These are phyloP conservation scores for Colletotrichum gigasporum DNA, from an alignment of 2,329 filamentous ascomycete species.

Conservation along the genomic window DNA sequence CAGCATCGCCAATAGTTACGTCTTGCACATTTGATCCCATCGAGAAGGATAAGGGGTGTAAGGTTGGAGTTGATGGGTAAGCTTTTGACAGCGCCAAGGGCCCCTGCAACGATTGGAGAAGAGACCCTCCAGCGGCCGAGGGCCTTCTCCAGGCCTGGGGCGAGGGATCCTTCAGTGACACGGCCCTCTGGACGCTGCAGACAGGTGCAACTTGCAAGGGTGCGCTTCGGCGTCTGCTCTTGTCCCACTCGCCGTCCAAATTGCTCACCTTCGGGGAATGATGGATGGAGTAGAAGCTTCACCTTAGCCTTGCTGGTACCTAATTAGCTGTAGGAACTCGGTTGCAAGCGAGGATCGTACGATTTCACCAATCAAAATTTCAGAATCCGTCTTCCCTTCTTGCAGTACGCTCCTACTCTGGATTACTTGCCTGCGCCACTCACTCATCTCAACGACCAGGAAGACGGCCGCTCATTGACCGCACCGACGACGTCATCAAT, in stretches of 20 bases:
- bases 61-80: constrained; percentile 28
- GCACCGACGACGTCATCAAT: constrained; percentile 21
- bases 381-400: background rate
- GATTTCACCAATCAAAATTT: constrained; percentile 23
- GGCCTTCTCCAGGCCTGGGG: background rate
- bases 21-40: constrained; percentile 38
- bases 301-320: background rate
- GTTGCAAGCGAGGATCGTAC: constrained; percentile 4
- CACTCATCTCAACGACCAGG: background rate
- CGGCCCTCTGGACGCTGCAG: constrained; percentile 5
- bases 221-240: constrained; percentile 26
- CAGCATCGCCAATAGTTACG: constrained; percentile 39
- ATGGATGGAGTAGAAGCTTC: constrained; percentile 13
- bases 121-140: constrained; percentile 15
- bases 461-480: background rate
- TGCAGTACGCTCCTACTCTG: background rate
- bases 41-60: background rate
- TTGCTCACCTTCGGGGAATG: constrained; percentile 25
- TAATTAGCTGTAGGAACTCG: background rate
- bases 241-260: constrained; percentile 12
- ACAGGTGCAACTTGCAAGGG: constrained; percentile 8
- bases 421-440: too few species aligned
- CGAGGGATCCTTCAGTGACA: background rate
- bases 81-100: constrained; percentile 22
- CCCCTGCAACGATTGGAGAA: constrained; percentile 9